Base-by-base conservation (phyloP, 208 protist genomes). In the Borovskyia barvae region DNA sequence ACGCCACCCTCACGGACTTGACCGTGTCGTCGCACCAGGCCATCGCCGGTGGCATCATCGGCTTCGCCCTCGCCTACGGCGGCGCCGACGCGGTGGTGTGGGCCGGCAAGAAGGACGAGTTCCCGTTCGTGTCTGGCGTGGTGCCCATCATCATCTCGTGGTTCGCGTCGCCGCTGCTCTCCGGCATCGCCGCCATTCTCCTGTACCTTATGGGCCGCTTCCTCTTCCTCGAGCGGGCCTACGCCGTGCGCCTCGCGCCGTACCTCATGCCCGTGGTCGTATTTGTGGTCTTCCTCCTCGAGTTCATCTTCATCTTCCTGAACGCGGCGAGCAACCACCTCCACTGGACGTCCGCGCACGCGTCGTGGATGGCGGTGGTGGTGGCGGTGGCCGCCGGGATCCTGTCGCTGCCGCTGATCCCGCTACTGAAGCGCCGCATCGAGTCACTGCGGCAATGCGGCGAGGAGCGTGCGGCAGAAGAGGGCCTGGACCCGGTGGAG, bases 1-100 rank as follows among this genome's bases (percentile, higher is more conserved):
- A 81, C 37, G 82, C 82, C 22, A 90, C 78, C 5, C 48, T 66
- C 20, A 40, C 51, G 30, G 56, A 67, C 40, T 66, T 90, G 28
- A 63, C 78, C 22, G 79, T 86, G 35, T 85, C 76, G 36, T 86
- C 82, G 41, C 73, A 76, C 40, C 82, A 90, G 66, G 71, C 66
- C 58, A 62, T 90, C 54, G 66, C 68, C 12, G 82, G 82, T 45
- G 78, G 77, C 52, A 82, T 90, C 39, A 77, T 90, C 40, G 82
- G 82, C 37, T 90, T 90, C 60, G 71, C 78, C 55, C 65, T 90
- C 37, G 82, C 83, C 28, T 84, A 79, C 66, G 82, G 75, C 48
- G 75, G 78, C 20, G 56, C 45, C 20, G 56, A 63, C 37, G 66
- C 68, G 30, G 75, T 85, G 2, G 75, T 72, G 41, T 89, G 78